Base-by-base conservation (phyloP, 116 monocot species). In the Iris pallida region DNA sequence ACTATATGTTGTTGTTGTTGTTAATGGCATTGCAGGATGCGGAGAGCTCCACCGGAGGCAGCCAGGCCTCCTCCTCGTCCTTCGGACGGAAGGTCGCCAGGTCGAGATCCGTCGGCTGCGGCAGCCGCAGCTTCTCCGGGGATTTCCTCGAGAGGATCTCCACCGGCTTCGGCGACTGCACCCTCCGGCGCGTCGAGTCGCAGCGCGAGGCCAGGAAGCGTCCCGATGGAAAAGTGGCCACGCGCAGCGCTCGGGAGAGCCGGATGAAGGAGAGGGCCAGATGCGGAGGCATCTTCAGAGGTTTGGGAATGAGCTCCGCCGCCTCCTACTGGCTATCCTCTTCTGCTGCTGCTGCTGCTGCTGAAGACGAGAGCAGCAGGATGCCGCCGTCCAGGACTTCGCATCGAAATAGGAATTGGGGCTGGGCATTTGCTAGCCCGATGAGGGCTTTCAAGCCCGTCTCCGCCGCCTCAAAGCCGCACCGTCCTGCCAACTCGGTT, bases 101-200 rank as follows among this genome's bases (percentile, higher is more conserved):
- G 45, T 96, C 96, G 15, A 83, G 96, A 54, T 96, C 96, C 20
- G 89, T 92, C 20, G 92, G 96, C 1, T 96, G 96, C 76, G 92
- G 89, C 7, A 87, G 84, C 75, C 62, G 91, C 40, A 86, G 88
- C 84, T 95, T 95, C 78, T 95, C 89, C 19, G 85, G 96, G 0
- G 97, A 92, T 69, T 87, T 97, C 56, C 74, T 92, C 51, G 92
- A 90, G 75, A 75, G 92, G 69, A 75, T 97, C 79, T 97, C 96
- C 7, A 91, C 84, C 4, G 89, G 89, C 8, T 77, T 92, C 40
- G 95, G 92, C 12, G 96, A 96, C 76, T 91, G 96, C 77, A 84
- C 89, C 1, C 85, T 92, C 57, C 78, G 87, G 13, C 53, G 96
- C 17, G 96, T 87, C 20, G 96, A 96, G 65, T 96, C 96, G 7